Base-by-base conservation (phyloP, 768 basidiomycete genomes). In the Tulasnella sp. region DNA sequence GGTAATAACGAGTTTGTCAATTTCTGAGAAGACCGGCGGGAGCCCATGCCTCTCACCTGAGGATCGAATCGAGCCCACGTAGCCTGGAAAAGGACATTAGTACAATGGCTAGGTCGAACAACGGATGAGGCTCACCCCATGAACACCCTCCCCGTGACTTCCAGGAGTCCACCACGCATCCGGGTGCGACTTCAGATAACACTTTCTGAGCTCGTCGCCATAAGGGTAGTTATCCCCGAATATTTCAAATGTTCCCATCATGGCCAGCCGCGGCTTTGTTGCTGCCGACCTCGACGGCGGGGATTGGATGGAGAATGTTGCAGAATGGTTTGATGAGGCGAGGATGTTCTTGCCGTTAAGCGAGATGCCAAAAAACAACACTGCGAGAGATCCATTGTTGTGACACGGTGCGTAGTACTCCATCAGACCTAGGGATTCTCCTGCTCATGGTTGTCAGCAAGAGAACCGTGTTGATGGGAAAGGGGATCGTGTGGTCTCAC, bases 21-120 rank as follows among this genome's bases (percentile, higher is more conserved):
- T 68, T 74, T 38, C 38, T 16, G 39, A 44, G 58, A 72, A 38
- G 38, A 79, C n/a, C 38, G 38, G 19, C 34, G 58, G 31, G 56
- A 3, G 68, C 14, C 62, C n/a, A 3, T 40, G 34, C 38, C 27
- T 84, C 88, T 83, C 81, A 89, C 89, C 78, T 88, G 86, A 36
- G 89, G 88, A 82, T 90, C 89, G 83, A 89, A 89, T 24, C 88
- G 85, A 74, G 89, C 88, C 89, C 89, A 90, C 80, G 88, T 89
- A 18, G 88, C 86, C 88, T 89, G 44, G 7, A 36, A 71, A 27
- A 40, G 40, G 27, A 71, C 75, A 27, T 31, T 79, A 34, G 31
- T 46, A 31, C 19, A n/a, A 71, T 80, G 36, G 42, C n/a, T n/a
- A 73, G 36, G 8, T 27, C 31, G 27, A 10, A 38, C 21, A 38